Base-by-base conservation (phyloP, 805 yeast species). In the Saturnispora diversa region DNA sequence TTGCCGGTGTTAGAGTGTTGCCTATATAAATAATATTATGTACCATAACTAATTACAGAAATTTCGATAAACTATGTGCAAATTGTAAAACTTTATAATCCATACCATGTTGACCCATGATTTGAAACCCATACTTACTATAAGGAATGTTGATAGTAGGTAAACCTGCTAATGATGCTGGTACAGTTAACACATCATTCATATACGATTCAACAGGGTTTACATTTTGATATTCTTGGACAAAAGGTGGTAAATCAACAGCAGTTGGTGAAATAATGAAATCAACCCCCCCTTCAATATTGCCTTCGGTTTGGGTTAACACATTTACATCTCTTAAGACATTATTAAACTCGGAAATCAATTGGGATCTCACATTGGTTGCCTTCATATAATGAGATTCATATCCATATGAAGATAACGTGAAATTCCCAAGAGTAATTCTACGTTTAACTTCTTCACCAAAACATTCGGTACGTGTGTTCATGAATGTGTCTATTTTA, bases 101-200 rank as follows among this genome's bases (percentile, higher is more conserved):
- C 50, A 82, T 80, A 10, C 96, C 97, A 54, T 65, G 82, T 56
- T 90, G 97, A 1, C 88, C 94, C 54, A 80, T 72, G 2, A 92
- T 49, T 55, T 94, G 97, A 21, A 92, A 64, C 0, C 95, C 95
- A 8, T 57, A 44, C 1, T 61, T 59, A 1, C 61, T 58, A 50
- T 70, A 68, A 0, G 99, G 99, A 2, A 88, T 63, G 2, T 82
- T 72, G 9, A 90, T 69, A 0, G 95, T 75, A 1, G 99, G 99
- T 2, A 90, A 58, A 0, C 97, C 97, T 0, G 95, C 94, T 43
- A 94, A 61, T 1, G 95, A 87, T 30, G 92, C 83, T 0, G 98
- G 97, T 4, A 87, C 82, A 0, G 96, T 85, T 42, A 87, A 69
- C 0, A 83, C 75, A 59, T 92, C 99, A 57, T 86, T 84, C 39